Evolutionary conservation across 2,329 filamentous ascomycete species (phyloP).

Genomic region (Neonectria magnoliae): DNA sequence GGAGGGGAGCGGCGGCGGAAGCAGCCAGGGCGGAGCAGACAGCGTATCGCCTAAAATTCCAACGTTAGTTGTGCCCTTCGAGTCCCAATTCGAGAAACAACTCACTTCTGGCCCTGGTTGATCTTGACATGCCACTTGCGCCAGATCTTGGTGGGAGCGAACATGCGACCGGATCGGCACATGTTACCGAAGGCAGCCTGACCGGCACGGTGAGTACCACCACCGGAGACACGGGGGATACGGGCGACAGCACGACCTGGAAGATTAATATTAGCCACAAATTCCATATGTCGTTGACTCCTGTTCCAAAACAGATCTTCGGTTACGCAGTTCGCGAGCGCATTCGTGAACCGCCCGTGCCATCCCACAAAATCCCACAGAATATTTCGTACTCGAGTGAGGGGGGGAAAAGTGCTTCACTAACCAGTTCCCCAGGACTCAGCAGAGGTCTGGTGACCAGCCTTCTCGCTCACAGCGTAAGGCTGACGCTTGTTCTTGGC

Average conservation of each 20-base stretch:
- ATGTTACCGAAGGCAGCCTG: constrained; percentile 99
- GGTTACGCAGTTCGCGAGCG: background rate
- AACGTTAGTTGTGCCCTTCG: constrained; percentile 33
- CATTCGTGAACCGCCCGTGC: background rate
- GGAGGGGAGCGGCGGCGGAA: constrained; percentile 92
- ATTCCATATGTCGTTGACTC: constrained; percentile 1
- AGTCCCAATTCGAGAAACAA: constrained; percentile 26
- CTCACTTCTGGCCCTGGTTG: constrained; percentile 97
- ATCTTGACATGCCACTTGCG: constrained; percentile 99
- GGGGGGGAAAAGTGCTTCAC: constrained; percentile 52
- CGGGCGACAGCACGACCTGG: constrained; percentile 97
- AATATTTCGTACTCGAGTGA: constrained; percentile 22
- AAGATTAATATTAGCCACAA: constrained; percentile 36
- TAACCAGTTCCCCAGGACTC: constrained; percentile 99
- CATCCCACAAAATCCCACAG: constrained; percentile 27
- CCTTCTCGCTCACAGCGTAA: constrained; percentile 99
- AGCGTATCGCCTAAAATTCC: constrained; percentile 81
- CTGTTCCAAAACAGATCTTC: constrained; percentile 10
- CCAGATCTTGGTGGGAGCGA: constrained; percentile 99
- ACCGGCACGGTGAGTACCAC: constrained; percentile 99
- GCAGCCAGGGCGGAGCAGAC: constrained; percentile 97
- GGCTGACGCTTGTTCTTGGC: constrained; percentile 99
- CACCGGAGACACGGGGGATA: constrained; percentile 99
- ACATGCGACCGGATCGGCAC: constrained; percentile 99
- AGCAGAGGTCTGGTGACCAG: constrained; percentile 99